These are phyloP conservation scores for Blastocystis sp. DNA, from an alignment of 352 stramenopile genomes.

Conservation along the genomic window DNA sequence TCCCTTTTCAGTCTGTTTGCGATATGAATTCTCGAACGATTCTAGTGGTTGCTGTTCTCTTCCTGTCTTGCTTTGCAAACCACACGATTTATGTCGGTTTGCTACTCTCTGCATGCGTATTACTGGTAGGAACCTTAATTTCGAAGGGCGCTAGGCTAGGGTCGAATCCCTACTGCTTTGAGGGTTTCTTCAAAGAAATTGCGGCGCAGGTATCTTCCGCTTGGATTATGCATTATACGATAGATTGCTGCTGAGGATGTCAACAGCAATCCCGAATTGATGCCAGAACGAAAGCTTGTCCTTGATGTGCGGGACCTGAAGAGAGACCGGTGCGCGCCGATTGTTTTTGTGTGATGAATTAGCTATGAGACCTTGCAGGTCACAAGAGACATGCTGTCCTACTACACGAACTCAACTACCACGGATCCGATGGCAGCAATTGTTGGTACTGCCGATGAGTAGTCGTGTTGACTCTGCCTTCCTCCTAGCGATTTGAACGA, in stretches of 20 bases:
- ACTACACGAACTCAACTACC: not conserved
- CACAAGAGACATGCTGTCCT: constrained; percentile 4
- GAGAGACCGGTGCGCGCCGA: constrained; percentile 12
- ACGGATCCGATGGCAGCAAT: constrained; percentile 14
- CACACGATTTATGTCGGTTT: constrained; percentile 17
- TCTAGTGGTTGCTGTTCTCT: constrained; percentile 25
- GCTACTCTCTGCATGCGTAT: not conserved
- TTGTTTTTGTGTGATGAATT: not conserved
- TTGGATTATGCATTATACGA: not conserved
- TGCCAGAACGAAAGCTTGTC: not conserved
- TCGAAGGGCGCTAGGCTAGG: constrained; percentile 21
- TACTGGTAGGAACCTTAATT: constrained; percentile 2
- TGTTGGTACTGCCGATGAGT: constrained; percentile 32
- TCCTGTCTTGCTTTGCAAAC: constrained; percentile 3
- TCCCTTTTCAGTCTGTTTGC: no score
- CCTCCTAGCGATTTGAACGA: constrained; percentile 49
- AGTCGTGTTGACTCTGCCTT: not conserved
- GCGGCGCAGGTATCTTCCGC: not conserved
- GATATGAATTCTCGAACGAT: no score
- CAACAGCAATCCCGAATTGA: constrained; percentile 19
- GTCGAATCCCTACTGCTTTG: constrained; percentile 34
- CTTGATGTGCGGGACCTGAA: constrained; percentile 35
- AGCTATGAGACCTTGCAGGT: constrained; percentile 30
- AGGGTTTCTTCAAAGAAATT: constrained; percentile 52
- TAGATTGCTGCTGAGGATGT: constrained; percentile 13